Evolutionary conservation across 306 rosid genomes (phyloP), one percentile per base, ranked within the genome.

Genomic region (Prosopis cineraria): DNA sequence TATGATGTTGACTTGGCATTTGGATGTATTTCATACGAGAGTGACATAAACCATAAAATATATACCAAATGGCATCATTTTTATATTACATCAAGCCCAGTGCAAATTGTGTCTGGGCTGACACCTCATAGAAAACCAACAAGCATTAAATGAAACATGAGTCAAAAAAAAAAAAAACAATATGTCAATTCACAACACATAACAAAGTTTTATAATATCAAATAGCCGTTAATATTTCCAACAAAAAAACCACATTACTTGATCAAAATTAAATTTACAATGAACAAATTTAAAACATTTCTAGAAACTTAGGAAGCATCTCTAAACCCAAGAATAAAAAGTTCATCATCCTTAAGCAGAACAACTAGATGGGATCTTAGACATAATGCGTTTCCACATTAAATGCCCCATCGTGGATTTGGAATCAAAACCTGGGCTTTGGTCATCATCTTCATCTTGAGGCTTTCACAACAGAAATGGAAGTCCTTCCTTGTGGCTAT

Each of bases 401-500:
- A 20, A 55, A 22, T 55, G 62, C 24, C 62, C 62, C 62, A 22
- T 9, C 22, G 20, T 48, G 55, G 55, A 48, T 71, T 65, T 4
- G 72, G 16, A 53, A 64, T 60, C 78, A n/a, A 75, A 10, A 33
- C 30, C 69, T 36, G 11, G 56, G 10, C 63, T 45, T 30, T 22
- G 53, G 70, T 14, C 10, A 16, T 22, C 6, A 16, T 16, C 70
- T 39, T 67, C 55, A 33, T 44, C 53, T 55, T 55, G 75, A 68
- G 64, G 70, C 63, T 30, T 67, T 73, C 44, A 20, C 48, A 43
- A 39, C 55, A 12, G 47, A 31, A 8, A 27, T 27, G 60, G 31
- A 29, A 48, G 36, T 71, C 58, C 56, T 72, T 80, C 78, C 50
- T 37, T 31, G 7, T 58, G 73, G 37, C 43, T 55, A n/a, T n/a